Evolutionary conservation across 2,329 filamentous ascomycete genomes (phyloP).

Genomic region (Xylaria sp.): DNA sequence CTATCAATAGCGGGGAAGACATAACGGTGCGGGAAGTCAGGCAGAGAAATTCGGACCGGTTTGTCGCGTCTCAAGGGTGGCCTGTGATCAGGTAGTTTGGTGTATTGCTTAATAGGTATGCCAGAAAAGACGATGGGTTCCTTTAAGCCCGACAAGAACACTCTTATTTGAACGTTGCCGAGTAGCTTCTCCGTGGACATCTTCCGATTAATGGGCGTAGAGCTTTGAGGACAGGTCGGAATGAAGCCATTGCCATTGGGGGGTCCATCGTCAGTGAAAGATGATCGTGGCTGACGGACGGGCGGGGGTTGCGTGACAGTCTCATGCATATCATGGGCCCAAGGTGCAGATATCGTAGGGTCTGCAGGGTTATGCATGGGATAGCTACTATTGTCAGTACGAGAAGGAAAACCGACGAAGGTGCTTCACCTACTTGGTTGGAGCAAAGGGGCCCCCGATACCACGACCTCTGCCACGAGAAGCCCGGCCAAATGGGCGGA

Average conservation of each 20-base stretch:
- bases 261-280: conserved; percentile 59
- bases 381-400: conserved; percentile 44
- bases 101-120: conserved; percentile 88
- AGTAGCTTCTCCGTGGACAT: conserved; percentile 87
- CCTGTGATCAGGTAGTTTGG: conserved; percentile 91
- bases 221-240: conserved; percentile 66
- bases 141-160: conserved; percentile 81
- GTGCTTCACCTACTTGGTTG: conserved; percentile 67
- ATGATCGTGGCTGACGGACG: conserved; percentile 56
- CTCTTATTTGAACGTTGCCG: conserved; percentile 85
- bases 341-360: conserved; percentile 76
- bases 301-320: conserved; percentile 61
- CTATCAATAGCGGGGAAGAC: conserved; percentile 90
- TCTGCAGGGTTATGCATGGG: conserved; percentile 62
- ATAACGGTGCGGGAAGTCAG: conserved; percentile 81
- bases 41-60: conserved; percentile 91
- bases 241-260: conserved; percentile 66
- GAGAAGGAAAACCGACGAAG: conserved; percentile 14
- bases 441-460: conserved; percentile 67
- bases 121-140: conserved; percentile 76
- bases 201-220: conserved; percentile 74
- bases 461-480: conserved; percentile 70
- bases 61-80: conserved; percentile 95
- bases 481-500: conserved; percentile 75
- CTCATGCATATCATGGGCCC: conserved; percentile 97